Percentiles rank a stretch among this genome's conserved stretches.
Conservation (phyloP, 495 filamentous ascomycete species). For the Filosporella fistucella region DNA sequence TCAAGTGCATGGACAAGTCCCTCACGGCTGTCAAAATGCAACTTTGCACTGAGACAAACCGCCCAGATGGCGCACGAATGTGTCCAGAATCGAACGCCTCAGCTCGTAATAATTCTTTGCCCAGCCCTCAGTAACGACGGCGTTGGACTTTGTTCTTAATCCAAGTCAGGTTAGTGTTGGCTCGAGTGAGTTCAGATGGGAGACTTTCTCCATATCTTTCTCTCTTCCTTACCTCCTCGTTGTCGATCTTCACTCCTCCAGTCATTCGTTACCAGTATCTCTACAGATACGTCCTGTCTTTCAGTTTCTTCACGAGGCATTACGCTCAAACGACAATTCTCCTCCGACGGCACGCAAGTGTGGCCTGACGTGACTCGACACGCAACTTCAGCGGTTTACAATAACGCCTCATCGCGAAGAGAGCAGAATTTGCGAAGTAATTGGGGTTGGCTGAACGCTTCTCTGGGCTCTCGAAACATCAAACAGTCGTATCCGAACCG, state of each 20-base stretch:
- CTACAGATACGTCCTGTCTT: slow-evolving; percentile 17
- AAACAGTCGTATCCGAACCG: slow-evolving; percentile 4
- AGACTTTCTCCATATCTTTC: not conserved
- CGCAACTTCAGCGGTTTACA: not conserved
- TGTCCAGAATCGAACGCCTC: too few relatives aligned
- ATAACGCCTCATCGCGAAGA: not conserved
- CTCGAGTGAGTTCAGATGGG: too few relatives aligned
- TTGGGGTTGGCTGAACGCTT: too few relatives aligned
- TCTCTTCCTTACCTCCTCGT: not conserved
- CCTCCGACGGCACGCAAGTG: not conserved
- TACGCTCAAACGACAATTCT: not conserved
- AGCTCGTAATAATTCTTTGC: too few relatives aligned
- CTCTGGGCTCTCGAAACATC: slow-evolving; percentile 12
- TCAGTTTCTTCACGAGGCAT: not conserved
- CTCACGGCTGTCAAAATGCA: too few relatives aligned
- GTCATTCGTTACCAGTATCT: slow-evolving; percentile 10
- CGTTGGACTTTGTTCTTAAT: too few relatives aligned
- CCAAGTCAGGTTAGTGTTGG: too few relatives aligned
- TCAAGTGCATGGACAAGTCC: too few relatives aligned
- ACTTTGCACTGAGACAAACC: too few relatives aligned
- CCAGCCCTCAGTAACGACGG: too few relatives aligned
- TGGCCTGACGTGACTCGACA: not conserved
- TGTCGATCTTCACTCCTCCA: not conserved
- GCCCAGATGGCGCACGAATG: too few relatives aligned
- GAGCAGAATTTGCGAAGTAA: too few relatives aligned